These are phyloP conservation scores for Pythium sukuiense DNA, from an alignment of 352 stramenopile species.

Conservation along the genomic window DNA sequence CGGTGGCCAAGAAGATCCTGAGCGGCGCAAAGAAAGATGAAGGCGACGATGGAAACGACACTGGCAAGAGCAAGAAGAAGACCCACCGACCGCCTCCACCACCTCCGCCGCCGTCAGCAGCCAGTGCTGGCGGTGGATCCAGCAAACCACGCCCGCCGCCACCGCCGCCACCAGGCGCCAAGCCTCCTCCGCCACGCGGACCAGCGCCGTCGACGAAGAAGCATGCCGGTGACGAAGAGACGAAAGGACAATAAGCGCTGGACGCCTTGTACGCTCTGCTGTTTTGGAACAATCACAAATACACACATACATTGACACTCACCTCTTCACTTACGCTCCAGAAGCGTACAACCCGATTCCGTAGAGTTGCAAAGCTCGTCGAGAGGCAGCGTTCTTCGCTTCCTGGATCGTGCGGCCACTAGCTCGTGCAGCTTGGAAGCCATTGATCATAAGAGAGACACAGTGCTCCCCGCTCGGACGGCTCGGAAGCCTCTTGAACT, in stretches of 20 bases:
- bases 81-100: conserved; percentile 29
- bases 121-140: conserved; percentile 4
- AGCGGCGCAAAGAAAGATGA: conserved; percentile 16
- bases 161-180: conserved; percentile 49
- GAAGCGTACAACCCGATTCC: conserved; percentile 41
- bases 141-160: conserved; percentile 62
- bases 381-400: conserved; percentile 71
- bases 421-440: conserved; percentile 55
- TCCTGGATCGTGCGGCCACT: conserved; percentile 65
- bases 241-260: conserved; percentile 18
- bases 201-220: conserved; percentile 38
- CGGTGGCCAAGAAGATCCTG: conserved; percentile 91
- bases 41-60: conserved; percentile 29
- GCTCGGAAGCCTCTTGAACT: conserved; percentile 48
- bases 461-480: conserved; percentile 41
- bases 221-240: conserved; percentile 29
- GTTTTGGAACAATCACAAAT: conserved; percentile 15
- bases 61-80: conserved; percentile 29
- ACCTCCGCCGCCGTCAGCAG: conserved; percentile 28
- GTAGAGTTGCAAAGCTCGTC: conserved; percentile 61
- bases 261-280: background rate
- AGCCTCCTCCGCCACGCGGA: conserved; percentile 61
- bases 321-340: background rate
- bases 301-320: conserved; percentile 3
- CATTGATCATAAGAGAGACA: conserved; percentile 71